phyloP scores from a whole-genome alignment of 805 yeast genomes.

The Komagataella ulmi region DNA sequence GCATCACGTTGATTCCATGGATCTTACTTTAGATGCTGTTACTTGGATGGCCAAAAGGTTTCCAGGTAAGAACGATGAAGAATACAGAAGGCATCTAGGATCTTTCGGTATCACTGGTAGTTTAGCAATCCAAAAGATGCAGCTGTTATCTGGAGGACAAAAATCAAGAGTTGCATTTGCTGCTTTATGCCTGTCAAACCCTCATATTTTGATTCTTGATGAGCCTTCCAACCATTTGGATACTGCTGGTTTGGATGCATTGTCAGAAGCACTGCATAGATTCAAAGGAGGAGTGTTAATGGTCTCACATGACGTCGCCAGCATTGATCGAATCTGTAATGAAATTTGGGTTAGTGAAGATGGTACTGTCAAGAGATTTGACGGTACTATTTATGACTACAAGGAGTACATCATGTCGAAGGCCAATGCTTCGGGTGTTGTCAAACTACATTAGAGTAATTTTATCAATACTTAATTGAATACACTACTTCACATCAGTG shows the following conservation, averaged over 20 bases:
- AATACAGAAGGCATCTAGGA: conserved; percentile 91
- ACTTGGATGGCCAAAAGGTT: conserved; percentile 83
- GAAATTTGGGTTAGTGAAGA: conserved; percentile 94
- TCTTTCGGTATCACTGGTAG: conserved; percentile 96
- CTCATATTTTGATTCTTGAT: conserved; percentile 85
- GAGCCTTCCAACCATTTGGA: conserved; percentile 98
- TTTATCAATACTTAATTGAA: not conserved
- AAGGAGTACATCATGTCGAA: conserved; percentile 71
- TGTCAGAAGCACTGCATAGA: conserved; percentile 74
- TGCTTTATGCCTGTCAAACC: conserved; percentile 77
- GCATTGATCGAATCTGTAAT: conserved; percentile 78
- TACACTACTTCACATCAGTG: conserved; percentile 53
- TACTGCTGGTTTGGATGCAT: conserved; percentile 94
- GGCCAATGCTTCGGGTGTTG: conserved; percentile 83
- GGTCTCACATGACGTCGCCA: conserved; percentile 96
- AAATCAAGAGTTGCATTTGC: conserved; percentile 98
- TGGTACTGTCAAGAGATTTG: conserved; percentile 65
- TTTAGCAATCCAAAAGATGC: conserved; percentile 83
- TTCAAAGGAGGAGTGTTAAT: conserved; percentile 93
- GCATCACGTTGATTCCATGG: conserved; percentile 98
- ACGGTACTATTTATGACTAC: conserved; percentile 78
- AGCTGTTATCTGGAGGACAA: conserved; percentile 90
- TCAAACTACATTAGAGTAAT: conserved; percentile 51
- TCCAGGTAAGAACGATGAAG: conserved; percentile 94
- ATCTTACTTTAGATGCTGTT: conserved; percentile 70